Base-by-base conservation (phyloP, 805 yeast species). In the Candida montana region DNA sequence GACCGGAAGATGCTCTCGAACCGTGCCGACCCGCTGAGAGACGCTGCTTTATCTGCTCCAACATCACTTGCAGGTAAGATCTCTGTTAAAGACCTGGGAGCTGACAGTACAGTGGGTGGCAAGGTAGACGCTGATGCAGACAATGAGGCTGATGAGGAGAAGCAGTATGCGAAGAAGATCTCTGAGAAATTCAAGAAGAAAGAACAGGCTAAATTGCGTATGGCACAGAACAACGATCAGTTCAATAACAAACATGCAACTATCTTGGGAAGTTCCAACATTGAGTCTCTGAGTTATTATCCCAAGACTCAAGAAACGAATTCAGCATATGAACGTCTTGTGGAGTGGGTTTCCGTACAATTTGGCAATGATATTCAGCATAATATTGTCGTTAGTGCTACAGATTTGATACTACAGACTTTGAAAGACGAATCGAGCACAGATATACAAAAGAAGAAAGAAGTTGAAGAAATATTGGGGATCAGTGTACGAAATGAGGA, bases 351-450 rank as follows among this genome's bases (percentile, higher is more conserved):
- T 4, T 68, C 74, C 6, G 58, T 64, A 3, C 65, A 69, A 15
- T 61, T 84, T 31, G 83, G 81, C 11, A 69, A 68, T 37, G 97
- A 89, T 57, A 75, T 85, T n/a, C 77, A 90, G 8, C 88, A 83
- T 42, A 85, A 79, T 33, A 75, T 79, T 2, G 70, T 88, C 2
- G 57, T 79, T 17, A 81, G 93, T 3, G 85, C 89, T 5, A 77
- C 87, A 2, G 93, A 85, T 56, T 65, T 81, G 4, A 55, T 81
- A 0, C 51, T 86, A 31, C 82, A 75, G 47, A 61, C 72, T 1
- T 52, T 83, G 45, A 79, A 75, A 50, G 67, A 69, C 38, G 78
- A 69, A 2, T 64, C 60, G 1, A 42, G 61, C 1, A 59, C 68
- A 1, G 79, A 75, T 16, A 48, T 52, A 7, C 74, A 74, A 47